phyloP scores from a whole-genome alignment of 31 red algal species.

The Odonthalia washingtoniensis region DNA sequence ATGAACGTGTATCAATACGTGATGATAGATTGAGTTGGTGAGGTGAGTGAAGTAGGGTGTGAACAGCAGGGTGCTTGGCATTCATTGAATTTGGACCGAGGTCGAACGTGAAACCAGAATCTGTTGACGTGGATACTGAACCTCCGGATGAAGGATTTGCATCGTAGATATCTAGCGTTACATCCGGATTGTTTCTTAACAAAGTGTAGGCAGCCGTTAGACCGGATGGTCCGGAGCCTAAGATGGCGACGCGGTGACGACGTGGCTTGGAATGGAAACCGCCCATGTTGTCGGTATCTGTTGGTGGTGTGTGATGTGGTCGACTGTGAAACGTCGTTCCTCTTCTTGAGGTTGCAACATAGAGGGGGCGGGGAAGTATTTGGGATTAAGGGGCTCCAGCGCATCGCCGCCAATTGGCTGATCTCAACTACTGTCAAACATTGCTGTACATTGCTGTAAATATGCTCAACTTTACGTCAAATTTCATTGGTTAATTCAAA shows the following conservation, averaged over 20 bases:
- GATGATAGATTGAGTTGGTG: constrained; percentile 38
- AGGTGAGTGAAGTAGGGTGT: constrained; percentile 56
- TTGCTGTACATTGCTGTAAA: too few relatives aligned
- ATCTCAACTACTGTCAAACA: too few relatives aligned
- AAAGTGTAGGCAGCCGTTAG: constrained; percentile 63
- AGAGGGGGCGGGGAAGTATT: too few relatives aligned
- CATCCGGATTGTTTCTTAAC: background rate
- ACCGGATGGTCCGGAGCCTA: constrained; percentile 73
- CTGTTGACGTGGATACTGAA: constrained; percentile 25
- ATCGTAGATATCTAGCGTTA: constrained; percentile 67
- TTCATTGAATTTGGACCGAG: constrained; percentile 73
- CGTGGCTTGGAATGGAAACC: constrained; percentile 7
- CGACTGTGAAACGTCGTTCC: too few relatives aligned
- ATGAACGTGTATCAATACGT: constrained; percentile 36
- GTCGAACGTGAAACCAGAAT: constrained; percentile 60
- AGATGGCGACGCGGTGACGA: constrained; percentile 65
- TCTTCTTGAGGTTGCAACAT: too few relatives aligned
- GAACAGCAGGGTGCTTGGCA: constrained; percentile 67
- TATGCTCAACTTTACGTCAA: too few relatives aligned
- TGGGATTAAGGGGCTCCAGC: too few relatives aligned
- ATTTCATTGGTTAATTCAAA: too few relatives aligned
- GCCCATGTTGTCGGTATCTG: too few relatives aligned
- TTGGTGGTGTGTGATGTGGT: too few relatives aligned
- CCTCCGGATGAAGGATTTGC: constrained; percentile 49
- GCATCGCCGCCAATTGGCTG: too few relatives aligned